Base-by-base conservation (phyloP, 1,284 basidiomycete species). In the Neolentinus lepideus region DNA sequence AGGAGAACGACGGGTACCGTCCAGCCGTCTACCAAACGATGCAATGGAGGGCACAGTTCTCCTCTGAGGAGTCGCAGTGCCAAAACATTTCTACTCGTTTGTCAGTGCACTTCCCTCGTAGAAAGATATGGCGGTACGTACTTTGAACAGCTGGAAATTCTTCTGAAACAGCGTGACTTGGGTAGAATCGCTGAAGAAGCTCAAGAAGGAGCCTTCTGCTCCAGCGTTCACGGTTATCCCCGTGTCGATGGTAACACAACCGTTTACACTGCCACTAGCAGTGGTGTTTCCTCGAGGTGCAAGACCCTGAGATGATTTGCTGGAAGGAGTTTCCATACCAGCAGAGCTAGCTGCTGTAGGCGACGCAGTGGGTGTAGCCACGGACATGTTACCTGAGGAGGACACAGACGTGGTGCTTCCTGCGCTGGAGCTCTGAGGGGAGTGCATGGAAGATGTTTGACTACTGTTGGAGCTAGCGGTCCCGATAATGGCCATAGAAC, bases 141-240 rank as follows among this genome's bases (percentile, higher is more conserved):
- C 62, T 46, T 65, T 58, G 62, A 69, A 69, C 12, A 70, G 54
- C 54, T 66, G 61, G 56, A 68, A 68, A 24, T 58, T 57, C 55
- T 68, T 62, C 43, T 52, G 43, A 57, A 69, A 68, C 50, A 70
- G 56, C 3, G 61, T 35, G 19, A 68, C 61, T 25, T 50, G 57
- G 16, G 62, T 63, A 35, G 54, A 56, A 52, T 59, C 59, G 59
- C 66, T 58, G 59, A 70, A 68, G 31, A 70, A 25, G 53, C 58
- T 60, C 50, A 68, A 62, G 58, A 70, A 63, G 35, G 57, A 59
- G n/a, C 59, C 68, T 29, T 64, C 57, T 26, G 67, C 66, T 31
- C 63, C 62, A 1, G 62, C 67, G 33, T 58, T 63, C 3, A 66
- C 63, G 38, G 57, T 53, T 6, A 69, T 58, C 0, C 62, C 65